Evolutionary conservation across 1,284 basidiomycete species (phyloP), one percentile per base, ranked within the genome.

Genomic region (Ustilago cynodontis): DNA sequence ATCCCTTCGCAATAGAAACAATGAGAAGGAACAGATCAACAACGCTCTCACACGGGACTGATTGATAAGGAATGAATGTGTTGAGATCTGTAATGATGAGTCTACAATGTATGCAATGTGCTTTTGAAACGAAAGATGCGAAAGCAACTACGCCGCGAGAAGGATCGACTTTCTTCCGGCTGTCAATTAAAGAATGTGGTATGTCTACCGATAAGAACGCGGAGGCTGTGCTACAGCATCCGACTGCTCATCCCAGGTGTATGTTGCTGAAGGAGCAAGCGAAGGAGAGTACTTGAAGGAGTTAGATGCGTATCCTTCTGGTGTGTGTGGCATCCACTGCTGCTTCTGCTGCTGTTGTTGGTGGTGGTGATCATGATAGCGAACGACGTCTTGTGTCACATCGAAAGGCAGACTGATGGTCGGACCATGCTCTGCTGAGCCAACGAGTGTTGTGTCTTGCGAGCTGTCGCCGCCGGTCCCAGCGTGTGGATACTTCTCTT

Each of bases 361-460:
- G 20, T 55, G 45, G 20, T 65, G 49, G 5, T 64, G 29, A n/a
- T 52, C 11, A 14, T 54, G 51, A 31, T 61, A 54, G n/a, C 51
- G 59, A 16, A 61, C 29, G 14, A 54, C 24, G 26, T 61, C 59
- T 20, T 45, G 22, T 26, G 35, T 47, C 4, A 20, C 59, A 26
- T 63, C 53, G 24, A 33, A 28, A 9, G 43, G 28, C 3, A 43
- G 33, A 14, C 33, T 37, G 26, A 39, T 39, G 2, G 29, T 24
- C 0, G 52, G 60, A 5, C 31, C 60, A 14, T 58, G 62, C 1
- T 57, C 62, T 4, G 37, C 3, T 3, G 64, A 64, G 5, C 35
- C 61, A 8, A 72, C 60, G 9, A 67, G 64, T 0, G 70, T 72
- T 0, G 65, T 55, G 16, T 72, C 65, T 20, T 63, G 64, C 11